Percentiles rank a stretch among this genome's conserved stretches.
phyloP scores from a whole-genome alignment of 2,329 filamentous ascomycete species.

The Penicillium sp. region DNA sequence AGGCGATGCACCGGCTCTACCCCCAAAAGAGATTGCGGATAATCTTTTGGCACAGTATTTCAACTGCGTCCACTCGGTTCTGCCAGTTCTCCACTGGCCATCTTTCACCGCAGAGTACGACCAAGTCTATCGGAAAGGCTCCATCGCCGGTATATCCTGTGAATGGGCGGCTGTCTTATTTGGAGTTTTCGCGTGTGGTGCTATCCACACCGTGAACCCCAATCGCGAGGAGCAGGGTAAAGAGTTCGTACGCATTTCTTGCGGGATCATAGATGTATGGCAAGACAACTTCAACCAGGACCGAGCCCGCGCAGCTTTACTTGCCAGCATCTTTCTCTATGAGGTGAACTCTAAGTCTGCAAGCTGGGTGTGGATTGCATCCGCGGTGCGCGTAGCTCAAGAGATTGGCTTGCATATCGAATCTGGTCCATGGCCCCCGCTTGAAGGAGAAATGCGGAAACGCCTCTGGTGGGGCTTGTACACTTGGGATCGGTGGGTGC shows the following conservation, averaged over 20 bases:
- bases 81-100: constrained; percentile 87
- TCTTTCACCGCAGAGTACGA: constrained; percentile 76
- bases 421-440: constrained; percentile 67
- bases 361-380: constrained; percentile 82
- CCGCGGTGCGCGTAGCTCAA: constrained; percentile 76
- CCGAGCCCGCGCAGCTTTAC: constrained; percentile 68
- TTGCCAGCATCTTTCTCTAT: constrained; percentile 76
- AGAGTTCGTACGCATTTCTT: constrained; percentile 70
- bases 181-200: constrained; percentile 78
- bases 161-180: constrained; percentile 82
- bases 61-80: constrained; percentile 72
- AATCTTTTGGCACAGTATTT: constrained; percentile 75
- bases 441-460: constrained; percentile 83
- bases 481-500: constrained; percentile 70
- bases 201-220: constrained; percentile 65
- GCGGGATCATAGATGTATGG: constrained; percentile 75
- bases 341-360: constrained; percentile 85
- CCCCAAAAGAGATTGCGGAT: constrained; percentile 68
- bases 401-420: constrained; percentile 80
- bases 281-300: constrained; percentile 75
- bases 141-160: constrained; percentile 60
- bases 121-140: constrained; percentile 67
- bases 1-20: constrained; percentile 63
- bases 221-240: constrained; percentile 60
- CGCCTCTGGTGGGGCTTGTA: constrained; percentile 95